Evolutionary conservation across 1,139 yeast genomes (phyloP).

Genomic region (Suzukiozyma palmioleophila): DNA sequence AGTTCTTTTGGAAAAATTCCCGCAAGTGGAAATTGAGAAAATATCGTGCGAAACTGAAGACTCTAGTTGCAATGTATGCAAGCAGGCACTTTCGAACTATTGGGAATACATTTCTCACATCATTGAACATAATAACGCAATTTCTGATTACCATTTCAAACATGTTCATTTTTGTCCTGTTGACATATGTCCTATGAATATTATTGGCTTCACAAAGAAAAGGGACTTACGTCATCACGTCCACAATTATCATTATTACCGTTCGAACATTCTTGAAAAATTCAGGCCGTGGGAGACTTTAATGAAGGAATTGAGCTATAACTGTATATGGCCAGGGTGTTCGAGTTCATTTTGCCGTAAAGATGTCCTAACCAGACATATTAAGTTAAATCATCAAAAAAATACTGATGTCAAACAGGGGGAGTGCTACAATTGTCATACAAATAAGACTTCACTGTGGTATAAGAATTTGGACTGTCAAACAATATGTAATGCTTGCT

Average conservation of each 20-base stretch:
- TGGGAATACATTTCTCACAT: conserved; percentile 3
- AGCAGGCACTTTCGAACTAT: background rate
- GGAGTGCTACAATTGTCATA: conserved; percentile 39
- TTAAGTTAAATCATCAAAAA: conserved; percentile 42
- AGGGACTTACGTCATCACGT: conserved; percentile 63
- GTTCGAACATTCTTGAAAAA: conserved; percentile 16
- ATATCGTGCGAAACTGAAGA: conserved; percentile 3
- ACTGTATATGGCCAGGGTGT: conserved; percentile 30
- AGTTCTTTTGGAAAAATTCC: conserved; percentile 1
- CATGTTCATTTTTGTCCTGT: conserved; percentile 39
- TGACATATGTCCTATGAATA: conserved; percentile 55
- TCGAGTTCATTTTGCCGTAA: conserved; percentile 51
- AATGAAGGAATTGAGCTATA: conserved; percentile 14
- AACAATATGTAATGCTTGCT: conserved; percentile 43
- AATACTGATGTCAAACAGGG: conserved; percentile 3
- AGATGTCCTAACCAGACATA: conserved; percentile 54
- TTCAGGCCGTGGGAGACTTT: conserved; percentile 10
- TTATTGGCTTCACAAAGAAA: conserved; percentile 55
- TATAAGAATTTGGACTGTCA: conserved; percentile 40
- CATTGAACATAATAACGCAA: conserved; percentile 1
- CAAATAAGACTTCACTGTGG: conserved; percentile 48
- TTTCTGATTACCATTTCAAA: conserved; percentile 3
- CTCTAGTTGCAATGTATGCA: conserved; percentile 1
- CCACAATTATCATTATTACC: conserved; percentile 45
- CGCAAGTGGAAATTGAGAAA: conserved; percentile 2